phyloP scores from a whole-genome alignment of 805 yeast genomes.

The Saccharomycopsis oosterbeekiorum region DNA sequence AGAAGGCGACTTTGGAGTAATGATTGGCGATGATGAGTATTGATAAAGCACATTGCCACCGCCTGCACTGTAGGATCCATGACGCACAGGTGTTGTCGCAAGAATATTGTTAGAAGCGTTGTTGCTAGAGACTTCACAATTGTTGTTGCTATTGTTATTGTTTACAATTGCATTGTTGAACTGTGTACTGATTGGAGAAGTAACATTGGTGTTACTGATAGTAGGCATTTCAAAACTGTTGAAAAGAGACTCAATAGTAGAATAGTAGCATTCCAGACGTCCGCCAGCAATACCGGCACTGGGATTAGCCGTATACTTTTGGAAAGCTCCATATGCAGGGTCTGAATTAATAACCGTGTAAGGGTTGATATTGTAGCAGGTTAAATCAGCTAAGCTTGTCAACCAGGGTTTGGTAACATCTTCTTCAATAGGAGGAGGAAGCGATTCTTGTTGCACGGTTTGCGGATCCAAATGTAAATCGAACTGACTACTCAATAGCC shows the following conservation, averaged over 20 bases:
- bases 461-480: slow-evolving; percentile 16
- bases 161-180: background rate
- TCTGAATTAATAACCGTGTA: background rate
- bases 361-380: background rate
- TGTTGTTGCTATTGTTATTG: background rate
- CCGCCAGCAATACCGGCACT: background rate
- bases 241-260: background rate
- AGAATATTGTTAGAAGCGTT: background rate
- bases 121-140: background rate
- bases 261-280: background rate
- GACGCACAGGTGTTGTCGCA: background rate
- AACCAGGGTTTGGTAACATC: background rate
- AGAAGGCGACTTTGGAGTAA: background rate
- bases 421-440: background rate
- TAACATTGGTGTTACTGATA: background rate
- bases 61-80: background rate
- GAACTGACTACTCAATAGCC: slow-evolving; percentile 34
- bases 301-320: background rate
- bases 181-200: background rate
- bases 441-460: background rate
- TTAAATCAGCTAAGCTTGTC: background rate
- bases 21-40: background rate
- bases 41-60: background rate
- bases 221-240: background rate
- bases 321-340: background rate